Base-by-base conservation (phyloP, 257 asterid species). In the Gentiana macrophylla region DNA sequence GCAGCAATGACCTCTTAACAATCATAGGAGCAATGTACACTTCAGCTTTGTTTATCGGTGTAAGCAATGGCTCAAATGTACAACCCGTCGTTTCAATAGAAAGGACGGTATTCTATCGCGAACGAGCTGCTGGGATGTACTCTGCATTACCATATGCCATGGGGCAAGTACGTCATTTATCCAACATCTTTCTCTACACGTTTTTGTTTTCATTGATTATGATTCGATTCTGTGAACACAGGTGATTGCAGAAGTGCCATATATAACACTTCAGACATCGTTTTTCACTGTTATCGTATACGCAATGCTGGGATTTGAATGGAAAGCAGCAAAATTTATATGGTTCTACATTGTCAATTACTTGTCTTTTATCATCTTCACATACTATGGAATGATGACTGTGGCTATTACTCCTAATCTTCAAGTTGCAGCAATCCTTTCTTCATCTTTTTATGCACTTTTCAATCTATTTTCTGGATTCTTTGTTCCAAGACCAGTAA, bases 51-150 rank as follows among this genome's bases (percentile, higher is more conserved):
- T 83, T 89, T 38, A 84, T 80, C 15, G 97, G 95, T 33, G 76
- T 83, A 55, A 80, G 72, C 52, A 88, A 88, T 50, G 80, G 97
- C 58, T 67, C 90, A 2, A 88, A 86, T 0, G 94, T 89, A 3
- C 92, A 86, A 47, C 95, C 95, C 2, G 73, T 89, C 2, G 94
- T 89, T 7, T 84, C 81, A 50, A 60, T 75, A 5, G 95, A 86
- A 63, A 73, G 95, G 73, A 83, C 84, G 0, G 89, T 86, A 49
- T 81, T 86, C 65, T 89, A 83, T 12, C 62, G 83, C 46, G 97
- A 86, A 71, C 69, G 74, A 51, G 92, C 87, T 8, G 97, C 84
- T 6, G 95, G 94, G 32, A 82, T 88, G 94, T 88, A 88, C 79
- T 80, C 95, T 2, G 84, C 95, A 48, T 63, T 89, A 43, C 92